phyloP scores from a whole-genome alignment of 2,329 filamentous ascomycete species.

The Graphilbum fragrans region DNA sequence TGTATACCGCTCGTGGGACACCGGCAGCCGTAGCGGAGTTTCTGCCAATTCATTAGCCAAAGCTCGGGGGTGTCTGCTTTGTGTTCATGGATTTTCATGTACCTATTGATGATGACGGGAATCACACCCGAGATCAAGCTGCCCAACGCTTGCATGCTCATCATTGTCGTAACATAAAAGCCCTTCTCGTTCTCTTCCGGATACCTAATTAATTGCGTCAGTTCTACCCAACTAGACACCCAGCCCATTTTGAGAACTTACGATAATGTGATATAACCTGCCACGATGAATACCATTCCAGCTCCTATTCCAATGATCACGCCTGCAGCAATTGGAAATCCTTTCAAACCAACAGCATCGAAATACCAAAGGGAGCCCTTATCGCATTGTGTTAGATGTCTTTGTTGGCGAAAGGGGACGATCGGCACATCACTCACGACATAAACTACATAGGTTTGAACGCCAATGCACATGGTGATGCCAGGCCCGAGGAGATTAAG shows the following conservation, averaged over 20 bases:
- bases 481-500: constrained; percentile 16
- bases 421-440: too few relatives aligned
- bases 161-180: constrained; percentile 15
- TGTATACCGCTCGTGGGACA: constrained; percentile 14
- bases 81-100: too few relatives aligned
- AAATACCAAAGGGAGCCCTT: constrained; percentile 18
- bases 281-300: constrained; percentile 18
- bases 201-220: constrained; percentile 3
- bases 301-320: constrained; percentile 17
- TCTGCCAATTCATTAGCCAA: constrained; percentile 1
- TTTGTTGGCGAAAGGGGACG: too few relatives aligned
- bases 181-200: constrained; percentile 20
- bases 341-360: constrained; percentile 13
- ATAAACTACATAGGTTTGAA: constrained; percentile 16
- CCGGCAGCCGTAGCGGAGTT: constrained; percentile 2
- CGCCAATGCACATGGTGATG: constrained; percentile 10
- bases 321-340: constrained; percentile 14
- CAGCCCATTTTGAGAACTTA: constrained; percentile 4
- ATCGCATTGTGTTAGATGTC: too few relatives aligned
- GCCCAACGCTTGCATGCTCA: constrained; percentile 19
- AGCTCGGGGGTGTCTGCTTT: background rate
- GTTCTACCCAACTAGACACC: too few relatives aligned
- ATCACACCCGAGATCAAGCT: constrained; percentile 16
- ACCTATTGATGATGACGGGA: constrained; percentile 15
- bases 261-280: constrained; percentile 18